These are phyloP conservation scores for Macrolepiota dolichaula DNA, from an alignment of 768 basidiomycete species.

Conservation along the genomic window DNA sequence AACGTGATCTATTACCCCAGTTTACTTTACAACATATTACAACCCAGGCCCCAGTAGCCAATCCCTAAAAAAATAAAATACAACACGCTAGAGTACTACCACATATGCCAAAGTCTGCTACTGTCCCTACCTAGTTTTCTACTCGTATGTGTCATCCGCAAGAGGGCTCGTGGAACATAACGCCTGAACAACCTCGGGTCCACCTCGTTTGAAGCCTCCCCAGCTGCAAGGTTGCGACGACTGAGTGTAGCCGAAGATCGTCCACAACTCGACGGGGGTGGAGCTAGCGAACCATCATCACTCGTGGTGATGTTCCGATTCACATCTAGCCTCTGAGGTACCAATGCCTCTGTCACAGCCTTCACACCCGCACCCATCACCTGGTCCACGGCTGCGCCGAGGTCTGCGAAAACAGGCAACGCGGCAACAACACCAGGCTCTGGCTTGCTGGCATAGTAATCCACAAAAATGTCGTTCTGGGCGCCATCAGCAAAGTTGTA, in stretches of 20 bases:
- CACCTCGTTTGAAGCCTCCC: background rate
- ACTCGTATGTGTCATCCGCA: slow-evolving; percentile 5
- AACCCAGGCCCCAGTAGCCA: too few relatives aligned
- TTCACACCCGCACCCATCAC: background rate
- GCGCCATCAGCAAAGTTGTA: slow-evolving; percentile 74
- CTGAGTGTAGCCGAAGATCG: background rate
- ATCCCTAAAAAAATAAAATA: background rate
- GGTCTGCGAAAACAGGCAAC: slow-evolving; percentile 29
- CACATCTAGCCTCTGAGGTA: background rate
- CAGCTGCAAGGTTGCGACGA: background rate
- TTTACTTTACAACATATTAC: too few relatives aligned
- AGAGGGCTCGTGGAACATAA: slow-evolving; percentile 5
- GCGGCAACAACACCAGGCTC: slow-evolving; percentile 39
- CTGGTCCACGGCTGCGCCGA: slow-evolving; percentile 9
- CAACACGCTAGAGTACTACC: background rate
- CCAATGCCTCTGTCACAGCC: background rate
- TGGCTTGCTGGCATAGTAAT: slow-evolving; percentile 47
- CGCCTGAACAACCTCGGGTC: slow-evolving; percentile 9
- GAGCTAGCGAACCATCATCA: background rate
- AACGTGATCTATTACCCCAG: too few relatives aligned
- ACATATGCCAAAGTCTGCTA: slow-evolving; percentile 9
- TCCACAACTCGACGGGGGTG: background rate
- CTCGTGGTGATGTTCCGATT: background rate
- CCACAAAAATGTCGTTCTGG: slow-evolving; percentile 69
- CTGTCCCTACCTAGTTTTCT: background rate